phyloP scores from a whole-genome alignment of 352 stramenopile genomes.

The Blastocystis sp. region DNA sequence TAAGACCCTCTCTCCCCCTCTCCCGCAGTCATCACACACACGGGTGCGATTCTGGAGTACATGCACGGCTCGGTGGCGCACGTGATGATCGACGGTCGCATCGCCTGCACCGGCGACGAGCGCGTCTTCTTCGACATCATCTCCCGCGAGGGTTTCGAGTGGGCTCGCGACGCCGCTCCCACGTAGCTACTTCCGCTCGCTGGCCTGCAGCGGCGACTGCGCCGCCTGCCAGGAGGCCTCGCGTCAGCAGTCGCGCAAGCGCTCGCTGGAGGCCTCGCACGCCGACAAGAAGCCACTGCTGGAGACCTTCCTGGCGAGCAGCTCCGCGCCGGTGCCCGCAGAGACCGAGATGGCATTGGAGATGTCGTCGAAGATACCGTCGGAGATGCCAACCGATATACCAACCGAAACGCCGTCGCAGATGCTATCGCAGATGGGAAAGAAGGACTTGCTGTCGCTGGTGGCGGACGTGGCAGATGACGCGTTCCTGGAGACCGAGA shows the following conservation, averaged over 20 bases:
- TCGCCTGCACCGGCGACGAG: constrained; percentile 38
- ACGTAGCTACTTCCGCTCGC: constrained; percentile 5
- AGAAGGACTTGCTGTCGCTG: no score
- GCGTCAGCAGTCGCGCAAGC: not conserved
- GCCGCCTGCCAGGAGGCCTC: not conserved
- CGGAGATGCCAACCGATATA: no score
- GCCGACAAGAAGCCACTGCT: not conserved
- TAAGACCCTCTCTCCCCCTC: not conserved
- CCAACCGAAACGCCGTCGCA: no score
- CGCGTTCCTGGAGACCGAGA: not conserved
- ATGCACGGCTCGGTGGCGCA: constrained; percentile 42
- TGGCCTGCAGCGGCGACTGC: not conserved
- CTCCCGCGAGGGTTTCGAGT: constrained; percentile 32
- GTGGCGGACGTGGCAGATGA: constrained; percentile 18
- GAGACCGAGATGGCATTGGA: not conserved
- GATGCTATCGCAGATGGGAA: no score
- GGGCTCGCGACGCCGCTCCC: not conserved
- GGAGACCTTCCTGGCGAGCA: constrained; percentile 15
- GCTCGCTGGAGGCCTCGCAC: not conserved
- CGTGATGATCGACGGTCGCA: constrained; percentile 25
- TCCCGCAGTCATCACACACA: constrained; percentile 50
- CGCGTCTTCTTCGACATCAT: constrained; percentile 51
- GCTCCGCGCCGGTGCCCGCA: not conserved
- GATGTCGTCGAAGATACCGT: no score
- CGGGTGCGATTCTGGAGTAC: constrained; percentile 40